A percentile compares a stretch with the other conserved stretches of the same genome.
These are phyloP conservation scores for Colletotrichum tabaci DNA, from an alignment of 2,329 filamentous ascomycete species.

Conservation along the genomic window DNA sequence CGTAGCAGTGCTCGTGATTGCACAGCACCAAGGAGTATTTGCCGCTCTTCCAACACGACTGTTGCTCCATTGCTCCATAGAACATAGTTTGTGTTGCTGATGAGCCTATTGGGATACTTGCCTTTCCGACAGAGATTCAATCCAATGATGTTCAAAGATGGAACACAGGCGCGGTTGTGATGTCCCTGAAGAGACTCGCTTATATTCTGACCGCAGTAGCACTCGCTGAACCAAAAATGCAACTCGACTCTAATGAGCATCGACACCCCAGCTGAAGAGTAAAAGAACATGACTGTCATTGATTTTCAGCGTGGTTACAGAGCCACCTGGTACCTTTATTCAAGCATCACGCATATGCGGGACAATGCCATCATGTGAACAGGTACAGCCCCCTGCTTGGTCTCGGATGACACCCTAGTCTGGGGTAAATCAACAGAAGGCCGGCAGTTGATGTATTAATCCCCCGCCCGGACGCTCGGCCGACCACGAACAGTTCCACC, in stretches of 20 bases:
- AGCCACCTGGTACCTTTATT: neutral
- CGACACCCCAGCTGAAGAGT: no score
- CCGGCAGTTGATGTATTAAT: conserved; percentile 18
- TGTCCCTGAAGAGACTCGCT: no score
- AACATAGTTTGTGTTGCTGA: no score
- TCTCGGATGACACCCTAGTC: conserved; percentile 21
- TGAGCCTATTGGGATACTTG: neutral
- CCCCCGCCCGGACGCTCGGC: neutral
- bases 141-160: no score
- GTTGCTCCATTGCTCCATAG: no score
- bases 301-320: no score
- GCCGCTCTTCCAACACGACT: neutral
- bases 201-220: no score
- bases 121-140: no score
- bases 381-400: neutral
- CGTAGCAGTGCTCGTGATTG: neutral
- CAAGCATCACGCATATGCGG: neutral
- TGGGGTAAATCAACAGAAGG: conserved; percentile 26
- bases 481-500: conserved; percentile 23
- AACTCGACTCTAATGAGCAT: no score
- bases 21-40: neutral
- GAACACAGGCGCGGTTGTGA: no score
- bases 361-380: neutral
- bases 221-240: no score
- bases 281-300: no score